Percentiles rank a stretch among this genome's conserved stretches.
These are phyloP conservation scores for Cymbopogon flexuosus DNA, from an alignment of 202 grass and related monocot genomes.

Conservation along the genomic window DNA sequence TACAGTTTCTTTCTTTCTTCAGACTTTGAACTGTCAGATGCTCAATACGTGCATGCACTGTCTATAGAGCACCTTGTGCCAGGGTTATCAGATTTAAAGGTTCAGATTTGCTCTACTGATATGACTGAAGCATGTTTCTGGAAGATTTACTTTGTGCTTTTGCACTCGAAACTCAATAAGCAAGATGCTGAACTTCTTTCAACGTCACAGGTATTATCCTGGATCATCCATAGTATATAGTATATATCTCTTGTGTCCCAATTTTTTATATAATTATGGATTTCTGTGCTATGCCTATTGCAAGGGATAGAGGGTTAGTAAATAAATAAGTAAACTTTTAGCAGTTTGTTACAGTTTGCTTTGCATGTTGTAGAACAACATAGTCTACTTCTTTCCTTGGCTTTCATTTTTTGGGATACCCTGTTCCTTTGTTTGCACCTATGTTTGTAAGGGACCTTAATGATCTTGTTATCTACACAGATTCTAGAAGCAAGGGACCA, in stretches of 20 bases:
- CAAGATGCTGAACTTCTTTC: constrained; percentile 62
- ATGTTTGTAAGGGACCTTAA: not conserved
- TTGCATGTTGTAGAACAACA: not conserved
- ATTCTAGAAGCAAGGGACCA: constrained; percentile 71
- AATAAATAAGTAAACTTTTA: not conserved
- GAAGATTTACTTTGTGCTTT: constrained; percentile 82
- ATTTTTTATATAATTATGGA: not conserved
- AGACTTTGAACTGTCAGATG: constrained; percentile 68
- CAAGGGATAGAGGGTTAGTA: not conserved
- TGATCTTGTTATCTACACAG: constrained; percentile 25
- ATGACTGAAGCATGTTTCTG: constrained; percentile 75
- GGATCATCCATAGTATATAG: not conserved
- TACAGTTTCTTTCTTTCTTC: constrained; percentile 14
- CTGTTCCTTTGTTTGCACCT: not conserved
- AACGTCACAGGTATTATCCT: constrained; percentile 45
- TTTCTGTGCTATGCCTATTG: not conserved
- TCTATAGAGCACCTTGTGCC: constrained; percentile 46
- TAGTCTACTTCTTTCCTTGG: not conserved
- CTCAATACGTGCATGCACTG: constrained; percentile 55
- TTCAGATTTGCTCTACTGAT: constrained; percentile 56
- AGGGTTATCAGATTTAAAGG: constrained; percentile 40
- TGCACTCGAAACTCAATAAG: constrained; percentile 58
- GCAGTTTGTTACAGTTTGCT: not conserved
- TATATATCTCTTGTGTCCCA: not conserved
- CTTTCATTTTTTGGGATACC: not conserved